These are phyloP conservation scores for Beauveria scarabaeidicola DNA, from an alignment of 2,329 filamentous ascomycete species.

Conservation along the genomic window DNA sequence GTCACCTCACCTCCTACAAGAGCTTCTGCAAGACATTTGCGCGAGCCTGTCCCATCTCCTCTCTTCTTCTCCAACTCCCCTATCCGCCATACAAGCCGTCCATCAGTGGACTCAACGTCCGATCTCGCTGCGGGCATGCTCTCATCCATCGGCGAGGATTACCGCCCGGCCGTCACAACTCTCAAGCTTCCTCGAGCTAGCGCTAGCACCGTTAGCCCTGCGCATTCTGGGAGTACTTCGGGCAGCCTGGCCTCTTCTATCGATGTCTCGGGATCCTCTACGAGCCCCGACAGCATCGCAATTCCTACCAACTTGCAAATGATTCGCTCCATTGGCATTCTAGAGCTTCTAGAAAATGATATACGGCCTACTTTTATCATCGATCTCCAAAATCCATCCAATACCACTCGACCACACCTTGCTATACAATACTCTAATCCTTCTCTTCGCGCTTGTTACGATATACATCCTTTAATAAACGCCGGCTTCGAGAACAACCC, in stretches of 20 bases:
- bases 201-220: slow-evolving; percentile 38
- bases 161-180: slow-evolving; percentile 39
- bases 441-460: slow-evolving; percentile 50
- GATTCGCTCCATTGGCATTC: slow-evolving; percentile 56
- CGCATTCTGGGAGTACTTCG: slow-evolving; percentile 41
- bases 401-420: slow-evolving; percentile 44
- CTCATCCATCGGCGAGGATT: slow-evolving; percentile 35
- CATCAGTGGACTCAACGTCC: slow-evolving; percentile 28
- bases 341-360: slow-evolving; percentile 70
- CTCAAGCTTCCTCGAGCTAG: slow-evolving; percentile 47
- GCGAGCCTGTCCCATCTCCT: slow-evolving; percentile 37
- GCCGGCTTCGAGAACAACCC: slow-evolving; percentile 36
- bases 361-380: slow-evolving; percentile 69
- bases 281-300: slow-evolving; percentile 43
- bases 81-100: slow-evolving; percentile 27
- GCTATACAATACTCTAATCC: slow-evolving; percentile 61
- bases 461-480: slow-evolving; percentile 47
- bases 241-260: slow-evolving; percentile 46
- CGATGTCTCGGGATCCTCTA: slow-evolving; percentile 40
- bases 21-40: slow-evolving; percentile 18
- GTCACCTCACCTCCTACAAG: slow-evolving; percentile 16
- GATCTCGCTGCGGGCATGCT: slow-evolving; percentile 41
- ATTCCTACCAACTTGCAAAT: slow-evolving; percentile 42
- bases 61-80: slow-evolving; percentile 43
- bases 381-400: slow-evolving; percentile 53